phyloP scores from a whole-genome alignment of 2,329 filamentous ascomycete genomes.

The Lecanicillium sp. region DNA sequence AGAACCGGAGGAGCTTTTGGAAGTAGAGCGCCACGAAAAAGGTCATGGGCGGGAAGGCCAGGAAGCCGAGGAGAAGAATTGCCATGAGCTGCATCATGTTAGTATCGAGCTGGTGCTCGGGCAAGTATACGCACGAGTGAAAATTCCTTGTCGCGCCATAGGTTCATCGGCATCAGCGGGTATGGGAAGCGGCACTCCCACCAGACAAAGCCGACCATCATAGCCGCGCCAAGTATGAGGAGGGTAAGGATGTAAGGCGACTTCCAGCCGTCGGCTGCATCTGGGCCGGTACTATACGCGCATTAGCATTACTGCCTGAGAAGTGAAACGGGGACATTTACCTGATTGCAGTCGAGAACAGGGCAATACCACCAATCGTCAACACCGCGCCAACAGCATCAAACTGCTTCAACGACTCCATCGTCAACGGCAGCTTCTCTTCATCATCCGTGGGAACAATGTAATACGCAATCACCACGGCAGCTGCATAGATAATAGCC shows the following conservation, averaged over 20 bases:
- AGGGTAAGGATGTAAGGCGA: constrained; percentile 55
- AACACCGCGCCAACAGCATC: constrained; percentile 54
- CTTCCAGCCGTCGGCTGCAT: constrained; percentile 50
- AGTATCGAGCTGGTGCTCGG: not conserved
- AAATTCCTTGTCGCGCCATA: constrained; percentile 57
- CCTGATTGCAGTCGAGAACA: constrained; percentile 56
- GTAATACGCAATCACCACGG: constrained; percentile 50
- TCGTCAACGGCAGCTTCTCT: constrained; percentile 25
- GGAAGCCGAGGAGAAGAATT: constrained; percentile 51
- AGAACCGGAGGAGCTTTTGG: constrained; percentile 46
- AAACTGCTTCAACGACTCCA: constrained; percentile 42
- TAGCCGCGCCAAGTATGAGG: constrained; percentile 48
- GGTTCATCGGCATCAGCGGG: constrained; percentile 46
- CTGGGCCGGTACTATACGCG: too few species aligned
- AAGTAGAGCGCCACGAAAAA: constrained; percentile 62
- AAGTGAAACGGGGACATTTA: too few species aligned
- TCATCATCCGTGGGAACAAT: constrained; percentile 50
- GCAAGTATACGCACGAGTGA: constrained; percentile 40
- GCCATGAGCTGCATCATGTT: constrained; percentile 37
- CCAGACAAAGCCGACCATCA: constrained; percentile 49
- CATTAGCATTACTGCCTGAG: too few species aligned
- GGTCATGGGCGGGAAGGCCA: constrained; percentile 50
- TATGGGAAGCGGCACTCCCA: constrained; percentile 51
- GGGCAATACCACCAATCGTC: constrained; percentile 56
- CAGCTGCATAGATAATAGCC: constrained; percentile 54